phyloP scores from a whole-genome alignment of 2,329 filamentous ascomycete species.

The Ceratocystis cacaofunesta region DNA sequence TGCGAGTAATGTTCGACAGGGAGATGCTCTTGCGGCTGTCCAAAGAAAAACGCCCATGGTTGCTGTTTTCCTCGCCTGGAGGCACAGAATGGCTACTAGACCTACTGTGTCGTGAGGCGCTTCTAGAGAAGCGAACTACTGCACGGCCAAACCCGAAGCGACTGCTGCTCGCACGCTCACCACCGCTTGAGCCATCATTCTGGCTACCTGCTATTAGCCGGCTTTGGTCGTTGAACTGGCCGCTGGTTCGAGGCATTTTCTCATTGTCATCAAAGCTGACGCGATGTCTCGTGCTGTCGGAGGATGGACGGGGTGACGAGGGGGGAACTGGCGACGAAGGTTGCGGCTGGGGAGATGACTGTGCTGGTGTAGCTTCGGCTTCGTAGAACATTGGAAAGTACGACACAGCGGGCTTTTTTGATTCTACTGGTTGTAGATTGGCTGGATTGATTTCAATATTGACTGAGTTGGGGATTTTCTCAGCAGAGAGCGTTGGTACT shows the following conservation, averaged over 20 bases:
- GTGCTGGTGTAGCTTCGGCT: not conserved
- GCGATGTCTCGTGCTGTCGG: constrained; percentile 4
- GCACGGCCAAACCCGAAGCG: constrained; percentile 14
- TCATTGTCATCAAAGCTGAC: constrained; percentile 11
- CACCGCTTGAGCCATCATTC: not conserved
- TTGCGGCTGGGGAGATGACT: not conserved
- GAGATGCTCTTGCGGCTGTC: constrained; percentile 17
- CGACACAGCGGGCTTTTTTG: not conserved
- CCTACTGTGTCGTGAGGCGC: constrained; percentile 15
- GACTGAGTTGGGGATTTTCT: constrained; percentile 10
- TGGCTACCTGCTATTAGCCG: constrained; percentile 6
- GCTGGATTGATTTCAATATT: not conserved
- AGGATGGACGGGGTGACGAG: constrained; percentile 10
- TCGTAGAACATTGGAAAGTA: constrained; percentile 14
- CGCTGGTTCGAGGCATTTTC: constrained; percentile 8
- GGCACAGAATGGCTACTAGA: constrained; percentile 15
- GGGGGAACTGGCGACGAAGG: not conserved
- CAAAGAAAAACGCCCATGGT: not conserved
- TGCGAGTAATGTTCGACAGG: constrained; percentile 12
- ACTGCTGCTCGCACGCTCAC: constrained; percentile 3
- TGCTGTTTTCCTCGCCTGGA: not conserved
- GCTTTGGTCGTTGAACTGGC: constrained; percentile 1
- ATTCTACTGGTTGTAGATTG: not conserved
- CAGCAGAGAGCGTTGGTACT: constrained; percentile 10
- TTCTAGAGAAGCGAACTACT: constrained; percentile 15